phyloP scores from a whole-genome alignment of 202 grass and related monocot species.

The Digitaria exilis region DNA sequence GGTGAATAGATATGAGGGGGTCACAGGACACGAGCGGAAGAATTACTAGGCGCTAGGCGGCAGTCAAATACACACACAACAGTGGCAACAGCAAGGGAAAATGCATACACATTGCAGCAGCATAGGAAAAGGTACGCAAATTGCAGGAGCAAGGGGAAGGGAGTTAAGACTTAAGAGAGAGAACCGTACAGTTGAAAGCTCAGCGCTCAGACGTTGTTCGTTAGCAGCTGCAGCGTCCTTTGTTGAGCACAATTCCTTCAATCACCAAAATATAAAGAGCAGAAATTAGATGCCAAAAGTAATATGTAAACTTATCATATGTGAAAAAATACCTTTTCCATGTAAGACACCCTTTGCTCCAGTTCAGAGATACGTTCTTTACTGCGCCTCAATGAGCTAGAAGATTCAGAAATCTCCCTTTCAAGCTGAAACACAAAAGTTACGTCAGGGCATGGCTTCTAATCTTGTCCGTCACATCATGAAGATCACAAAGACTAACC shows the following conservation, averaged over 20 bases:
- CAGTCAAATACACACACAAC: not conserved
- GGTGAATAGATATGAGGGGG: not conserved
- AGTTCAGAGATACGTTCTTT: slow-evolving; percentile 67
- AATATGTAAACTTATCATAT: slow-evolving; percentile 26
- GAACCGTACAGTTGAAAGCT: slow-evolving; percentile 78
- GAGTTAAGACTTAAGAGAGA: not conserved
- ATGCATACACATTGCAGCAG: not conserved
- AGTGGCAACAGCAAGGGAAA: not conserved
- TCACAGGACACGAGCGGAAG: not conserved
- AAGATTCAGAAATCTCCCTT: slow-evolving; percentile 75
- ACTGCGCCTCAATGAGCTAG: slow-evolving; percentile 70
- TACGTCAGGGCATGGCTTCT: slow-evolving; percentile 1
- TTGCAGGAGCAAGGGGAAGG: not conserved
- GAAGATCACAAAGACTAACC: slow-evolving; percentile 47
- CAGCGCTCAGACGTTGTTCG: slow-evolving; percentile 67
- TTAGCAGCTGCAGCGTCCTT: slow-evolving; percentile 79
- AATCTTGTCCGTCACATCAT: slow-evolving; percentile 3
- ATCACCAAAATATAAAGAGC: slow-evolving; percentile 43
- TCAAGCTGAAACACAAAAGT: slow-evolving; percentile 69
- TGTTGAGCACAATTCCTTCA: slow-evolving; percentile 74
- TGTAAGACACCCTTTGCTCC: slow-evolving; percentile 72
- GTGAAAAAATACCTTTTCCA: slow-evolving; percentile 76
- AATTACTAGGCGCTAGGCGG: not conserved
- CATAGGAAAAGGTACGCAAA: not conserved
- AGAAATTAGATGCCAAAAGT: slow-evolving; percentile 40